Evolutionary conservation across 805 yeast species (phyloP).

Genomic region (Metschnikowia anglica): DNA sequence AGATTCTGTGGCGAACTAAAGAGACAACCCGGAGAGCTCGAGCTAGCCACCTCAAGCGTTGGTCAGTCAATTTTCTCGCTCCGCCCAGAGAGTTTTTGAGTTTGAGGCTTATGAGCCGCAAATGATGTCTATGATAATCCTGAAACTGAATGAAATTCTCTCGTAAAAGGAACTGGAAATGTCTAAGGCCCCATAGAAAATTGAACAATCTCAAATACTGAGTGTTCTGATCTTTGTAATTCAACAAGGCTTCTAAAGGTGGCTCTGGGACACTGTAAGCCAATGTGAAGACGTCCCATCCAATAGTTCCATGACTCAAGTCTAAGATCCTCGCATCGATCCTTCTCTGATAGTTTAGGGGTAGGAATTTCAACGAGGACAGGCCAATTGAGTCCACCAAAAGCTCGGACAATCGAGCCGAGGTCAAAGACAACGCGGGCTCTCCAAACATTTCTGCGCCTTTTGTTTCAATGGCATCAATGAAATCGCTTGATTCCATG

Average conservation of each 20-base stretch:
- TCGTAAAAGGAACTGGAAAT: slow-evolving; percentile 54
- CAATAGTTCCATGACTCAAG: slow-evolving; percentile 65
- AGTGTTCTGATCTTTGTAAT: slow-evolving; percentile 35
- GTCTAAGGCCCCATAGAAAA: slow-evolving; percentile 76
- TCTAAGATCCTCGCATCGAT: slow-evolving; percentile 84
- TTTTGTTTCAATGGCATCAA: slow-evolving; percentile 58
- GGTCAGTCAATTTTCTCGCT: slow-evolving; percentile 1
- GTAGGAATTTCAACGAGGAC: slow-evolving; percentile 47
- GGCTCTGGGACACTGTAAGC: slow-evolving; percentile 66
- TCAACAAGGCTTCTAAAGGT: slow-evolving; percentile 45
- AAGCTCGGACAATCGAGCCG: slow-evolving; percentile 63
- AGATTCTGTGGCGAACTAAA: slow-evolving; percentile 39
- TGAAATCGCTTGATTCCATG: slow-evolving; percentile 78
- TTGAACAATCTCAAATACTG: slow-evolving; percentile 77
- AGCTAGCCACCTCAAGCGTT: slow-evolving; percentile 26
- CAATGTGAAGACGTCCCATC: slow-evolving; percentile 91
- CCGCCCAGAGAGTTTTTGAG: background rate
- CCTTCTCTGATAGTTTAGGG: slow-evolving; percentile 43
- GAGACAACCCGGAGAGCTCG: slow-evolving; percentile 35
- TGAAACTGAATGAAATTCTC: slow-evolving; percentile 28
- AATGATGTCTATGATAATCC: slow-evolving; percentile 28
- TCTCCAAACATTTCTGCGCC: slow-evolving; percentile 54
- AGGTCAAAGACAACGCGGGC: slow-evolving; percentile 62
- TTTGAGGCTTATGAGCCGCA: slow-evolving; percentile 19
- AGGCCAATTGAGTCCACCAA: slow-evolving; percentile 61